Evolutionary conservation across 208 protist species (phyloP), one percentile per base, ranked within the genome.

Genomic region (Trypanosomatidae sp.): DNA sequence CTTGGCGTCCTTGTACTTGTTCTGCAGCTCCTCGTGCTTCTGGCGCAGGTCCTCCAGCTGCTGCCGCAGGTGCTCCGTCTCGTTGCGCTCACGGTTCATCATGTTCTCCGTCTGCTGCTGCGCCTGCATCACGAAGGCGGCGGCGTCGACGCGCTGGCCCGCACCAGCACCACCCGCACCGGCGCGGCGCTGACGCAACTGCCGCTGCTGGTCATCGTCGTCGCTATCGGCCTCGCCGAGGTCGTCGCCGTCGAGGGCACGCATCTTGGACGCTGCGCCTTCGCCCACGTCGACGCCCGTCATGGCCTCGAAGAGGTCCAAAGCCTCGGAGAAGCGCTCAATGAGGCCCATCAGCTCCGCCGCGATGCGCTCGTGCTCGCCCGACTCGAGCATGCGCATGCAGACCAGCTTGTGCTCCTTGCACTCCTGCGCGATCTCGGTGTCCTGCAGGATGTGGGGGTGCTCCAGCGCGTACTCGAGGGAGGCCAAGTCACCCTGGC

Each of bases 1-100:
- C 85, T 97, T 97, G 41, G 91, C 93, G 65, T 97, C 93, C 78
- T 95, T 97, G 84, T 94, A 97, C 79, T 97, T 97, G 76, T 92
- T 93, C 70, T 95, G 89, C 50, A 97, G 72, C 36, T 97, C 85
- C 73, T 94, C 93, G 77, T 95, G 82, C 77, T 94, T 89, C 60
- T 73, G 81, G 59, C 85, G 91, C 13, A 95, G 82, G 41, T 91
- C 87, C 69, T 94, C 90, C n/a, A 95, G 84, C 71, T 95, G 81
- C 50, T 73, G 65, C 55, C 86, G 89, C 36, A 95, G 82, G 66
- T 87, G 43, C 6, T 86, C 76, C 28, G 73, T 82, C 76, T 95
- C 88, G 49, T 39, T 68, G 55, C 88, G 89, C 76, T 95, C 89
- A 59, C 82, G 67, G 62, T 92, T 79, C 69, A 95, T 83, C 22